Evolutionary conservation across 139 green algal species (phyloP).

Genomic region (Micractinium sp.): DNA sequence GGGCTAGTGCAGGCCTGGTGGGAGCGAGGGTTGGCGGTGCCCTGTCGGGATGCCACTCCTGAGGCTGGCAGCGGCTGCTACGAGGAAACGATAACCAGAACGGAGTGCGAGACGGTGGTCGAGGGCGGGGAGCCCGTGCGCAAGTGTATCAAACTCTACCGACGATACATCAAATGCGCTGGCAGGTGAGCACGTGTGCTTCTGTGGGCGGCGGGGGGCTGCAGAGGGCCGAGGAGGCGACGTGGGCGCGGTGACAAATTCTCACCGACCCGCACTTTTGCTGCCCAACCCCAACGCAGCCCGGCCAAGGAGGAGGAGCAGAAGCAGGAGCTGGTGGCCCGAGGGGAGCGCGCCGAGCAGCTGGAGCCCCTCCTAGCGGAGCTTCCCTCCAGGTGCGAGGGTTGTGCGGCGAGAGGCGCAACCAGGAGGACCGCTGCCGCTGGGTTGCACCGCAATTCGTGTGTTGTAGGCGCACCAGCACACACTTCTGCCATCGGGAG

Average conservation of each 20-base stretch:
- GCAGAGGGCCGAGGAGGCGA: background rate
- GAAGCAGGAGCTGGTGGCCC: conserved; percentile 7
- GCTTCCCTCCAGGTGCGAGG: conserved; percentile 3
- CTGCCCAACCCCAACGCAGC: background rate
- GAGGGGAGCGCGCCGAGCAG: conserved; percentile 1
- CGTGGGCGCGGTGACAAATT: background rate
- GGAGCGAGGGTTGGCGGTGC: background rate
- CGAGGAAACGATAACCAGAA: background rate
- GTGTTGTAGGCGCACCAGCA: background rate
- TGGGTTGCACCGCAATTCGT: background rate
- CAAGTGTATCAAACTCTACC: conserved; percentile 39
- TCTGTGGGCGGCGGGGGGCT: background rate
- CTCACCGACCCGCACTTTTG: background rate
- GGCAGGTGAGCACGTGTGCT: conserved; percentile 21
- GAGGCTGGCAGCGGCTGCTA: background rate
- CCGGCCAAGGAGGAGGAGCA: conserved; percentile 13
- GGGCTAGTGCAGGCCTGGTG: conserved; percentile 17
- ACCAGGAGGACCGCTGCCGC: background rate
- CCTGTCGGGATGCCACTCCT: conserved; percentile 18
- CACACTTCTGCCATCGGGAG: background rate
- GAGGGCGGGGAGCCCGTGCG: conserved; percentile 32
- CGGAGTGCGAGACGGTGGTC: conserved; percentile 5
- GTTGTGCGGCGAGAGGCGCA: background rate
- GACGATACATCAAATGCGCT: conserved; percentile 31
- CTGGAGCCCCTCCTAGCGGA: background rate